Evolutionary conservation across 73 alveolate species (phyloP).

Genomic region (Stentor roeselii): DNA sequence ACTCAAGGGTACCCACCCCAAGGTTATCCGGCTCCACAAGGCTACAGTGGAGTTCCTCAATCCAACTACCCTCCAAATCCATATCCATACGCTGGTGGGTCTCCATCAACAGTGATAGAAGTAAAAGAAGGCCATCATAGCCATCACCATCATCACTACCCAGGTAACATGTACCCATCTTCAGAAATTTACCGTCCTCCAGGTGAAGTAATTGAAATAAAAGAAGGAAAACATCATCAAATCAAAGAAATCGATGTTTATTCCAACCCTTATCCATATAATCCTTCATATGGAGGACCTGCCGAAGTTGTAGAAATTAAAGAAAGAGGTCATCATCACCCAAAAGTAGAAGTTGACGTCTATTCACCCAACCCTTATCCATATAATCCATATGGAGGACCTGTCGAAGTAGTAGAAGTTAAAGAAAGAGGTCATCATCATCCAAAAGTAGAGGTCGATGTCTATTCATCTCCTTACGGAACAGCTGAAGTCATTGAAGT

Average conservation of each 20-base stretch:
- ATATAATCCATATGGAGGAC: background rate
- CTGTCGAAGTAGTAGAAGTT: background rate
- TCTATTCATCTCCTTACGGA: background rate
- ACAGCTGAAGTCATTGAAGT: background rate
- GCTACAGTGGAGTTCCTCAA: too few relatives aligned
- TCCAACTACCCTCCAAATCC: background rate
- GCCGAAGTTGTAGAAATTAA: background rate
- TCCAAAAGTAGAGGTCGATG: background rate
- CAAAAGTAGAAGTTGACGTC: background rate
- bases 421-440: background rate
- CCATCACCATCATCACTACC: background rate
- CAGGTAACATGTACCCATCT: background rate
- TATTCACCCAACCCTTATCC: conserved; percentile 4
- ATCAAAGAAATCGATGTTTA: background rate
- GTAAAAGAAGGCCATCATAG: background rate
- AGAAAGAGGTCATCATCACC: background rate
- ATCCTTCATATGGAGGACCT: background rate
- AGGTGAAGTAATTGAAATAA: background rate
- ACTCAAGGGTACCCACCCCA: background rate
- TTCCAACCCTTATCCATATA: background rate
- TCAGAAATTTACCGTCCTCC: background rate
- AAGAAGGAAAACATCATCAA: background rate
- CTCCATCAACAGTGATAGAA: too few relatives aligned
- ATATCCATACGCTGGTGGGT: background rate
- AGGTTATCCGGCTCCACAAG: too few relatives aligned